These are phyloP conservation scores for Ogataea kodamae DNA, from an alignment of 805 yeast genomes.

Conservation along the genomic window DNA sequence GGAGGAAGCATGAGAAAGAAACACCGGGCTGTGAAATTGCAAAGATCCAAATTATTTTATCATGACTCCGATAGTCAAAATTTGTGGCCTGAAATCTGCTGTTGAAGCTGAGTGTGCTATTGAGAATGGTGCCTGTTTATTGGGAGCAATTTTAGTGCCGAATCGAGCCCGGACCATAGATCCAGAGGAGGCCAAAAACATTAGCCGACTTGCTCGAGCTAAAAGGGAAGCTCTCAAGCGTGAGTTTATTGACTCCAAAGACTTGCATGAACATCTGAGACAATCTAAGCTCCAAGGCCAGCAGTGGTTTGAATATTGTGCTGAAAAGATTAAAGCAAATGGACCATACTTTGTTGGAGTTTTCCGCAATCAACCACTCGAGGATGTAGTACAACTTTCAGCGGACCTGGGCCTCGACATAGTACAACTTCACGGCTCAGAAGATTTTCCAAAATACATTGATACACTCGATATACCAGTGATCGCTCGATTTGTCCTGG, in stretches of 20 bases:
- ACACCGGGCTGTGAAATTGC: constrained; percentile 9
- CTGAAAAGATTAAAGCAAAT: constrained; percentile 25
- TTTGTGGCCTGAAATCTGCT: constrained; percentile 73
- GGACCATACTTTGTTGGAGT: constrained; percentile 87
- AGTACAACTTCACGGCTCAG: constrained; percentile 86
- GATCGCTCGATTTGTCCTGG: constrained; percentile 69
- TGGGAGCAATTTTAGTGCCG: constrained; percentile 90
- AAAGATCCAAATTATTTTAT: neutral
- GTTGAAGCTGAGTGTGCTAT: constrained; percentile 74
- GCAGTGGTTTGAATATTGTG: constrained; percentile 34
- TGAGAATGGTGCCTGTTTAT: constrained; percentile 63
- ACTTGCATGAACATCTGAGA: constrained; percentile 24
- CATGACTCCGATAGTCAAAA: constrained; percentile 53
- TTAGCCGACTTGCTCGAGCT: constrained; percentile 35
- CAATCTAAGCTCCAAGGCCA: constrained; percentile 23
- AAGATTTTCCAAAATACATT: constrained; percentile 48
- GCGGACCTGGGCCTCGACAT: constrained; percentile 57
- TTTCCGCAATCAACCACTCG: constrained; percentile 74
- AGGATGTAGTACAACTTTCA: constrained; percentile 49
- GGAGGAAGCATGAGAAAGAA: constrained; percentile 15
- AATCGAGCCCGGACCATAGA: constrained; percentile 68
- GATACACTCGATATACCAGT: constrained; percentile 46
- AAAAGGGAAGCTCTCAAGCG: constrained; percentile 20
- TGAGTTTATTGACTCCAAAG: constrained; percentile 22
- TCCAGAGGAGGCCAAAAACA: constrained; percentile 41